Percentiles rank a stretch among this genome's conserved stretches.
Conservation (phyloP, 306 rosid species). For the Quercus parvula region DNA sequence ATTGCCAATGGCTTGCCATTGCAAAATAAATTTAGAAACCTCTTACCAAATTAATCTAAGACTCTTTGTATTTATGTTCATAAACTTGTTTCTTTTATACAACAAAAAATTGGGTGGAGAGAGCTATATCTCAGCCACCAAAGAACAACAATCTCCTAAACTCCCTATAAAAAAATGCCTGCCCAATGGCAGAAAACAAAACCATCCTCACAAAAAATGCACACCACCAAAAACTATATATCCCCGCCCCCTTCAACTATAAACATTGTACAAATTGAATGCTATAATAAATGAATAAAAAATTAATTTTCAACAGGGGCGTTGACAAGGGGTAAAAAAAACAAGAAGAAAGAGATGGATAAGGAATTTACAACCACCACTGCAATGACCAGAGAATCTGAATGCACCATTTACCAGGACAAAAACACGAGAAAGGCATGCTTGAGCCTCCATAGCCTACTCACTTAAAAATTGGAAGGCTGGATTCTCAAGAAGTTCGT, state of each 20-base stretch:
- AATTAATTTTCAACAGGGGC: slow-evolving; percentile 59
- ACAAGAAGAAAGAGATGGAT: neutral
- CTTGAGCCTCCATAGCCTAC: slow-evolving; percentile 56
- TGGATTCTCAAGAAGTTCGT: slow-evolving; percentile 74
- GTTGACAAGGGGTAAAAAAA: slow-evolving; percentile 27
- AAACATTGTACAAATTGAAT: slow-evolving; percentile 53
- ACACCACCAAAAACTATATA: slow-evolving; percentile 27
- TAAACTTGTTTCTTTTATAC: slow-evolving; percentile 43
- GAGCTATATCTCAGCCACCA: slow-evolving; percentile 33
- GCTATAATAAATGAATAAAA: slow-evolving; percentile 70
- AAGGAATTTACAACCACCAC: slow-evolving; percentile 58
- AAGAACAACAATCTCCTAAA: slow-evolving; percentile 28
- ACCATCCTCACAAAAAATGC: slow-evolving; percentile 19
- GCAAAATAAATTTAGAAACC: neutral
- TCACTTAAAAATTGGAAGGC: slow-evolving; percentile 93
- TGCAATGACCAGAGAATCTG: slow-evolving; percentile 37
- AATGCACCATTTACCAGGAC: slow-evolving; percentile 32
- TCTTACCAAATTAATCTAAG: neutral
- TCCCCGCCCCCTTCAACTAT: slow-evolving; percentile 40
- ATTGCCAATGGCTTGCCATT: neutral
- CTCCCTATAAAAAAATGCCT: slow-evolving; percentile 32
- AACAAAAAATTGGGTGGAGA: slow-evolving; percentile 44
- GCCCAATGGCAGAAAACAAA: slow-evolving; percentile 20
- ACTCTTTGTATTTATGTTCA: slow-evolving; percentile 19
- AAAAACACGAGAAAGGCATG: slow-evolving; percentile 23